Evolutionary conservation across 192 early-diverging fungal species (phyloP).

Genomic region (Backusella circina): DNA sequence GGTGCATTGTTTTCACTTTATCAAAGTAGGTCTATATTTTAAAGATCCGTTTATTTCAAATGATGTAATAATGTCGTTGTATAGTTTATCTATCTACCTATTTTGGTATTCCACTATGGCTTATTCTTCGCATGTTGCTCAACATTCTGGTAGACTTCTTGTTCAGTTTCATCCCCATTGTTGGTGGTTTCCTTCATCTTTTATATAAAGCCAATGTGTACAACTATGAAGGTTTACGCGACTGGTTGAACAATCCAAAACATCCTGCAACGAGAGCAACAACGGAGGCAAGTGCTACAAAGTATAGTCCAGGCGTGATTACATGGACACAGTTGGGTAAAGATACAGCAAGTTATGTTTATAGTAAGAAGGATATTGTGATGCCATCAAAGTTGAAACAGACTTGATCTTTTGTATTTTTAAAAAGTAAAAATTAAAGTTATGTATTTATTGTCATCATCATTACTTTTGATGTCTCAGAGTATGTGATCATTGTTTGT

Average conservation of each 20-base stretch:
- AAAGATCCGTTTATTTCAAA: not conserved
- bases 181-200: conserved; percentile 13
- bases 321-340: not conserved
- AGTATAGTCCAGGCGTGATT: not conserved
- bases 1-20: conserved; percentile 12
- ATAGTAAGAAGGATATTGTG: not conserved
- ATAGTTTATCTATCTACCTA: conserved; percentile 16
- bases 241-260: conserved; percentile 7
- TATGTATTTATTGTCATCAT: too few relatives aligned
- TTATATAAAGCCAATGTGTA: conserved; percentile 29
- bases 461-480: too few relatives aligned
- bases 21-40: conserved; percentile 3
- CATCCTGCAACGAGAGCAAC: not conserved
- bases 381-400: not conserved
- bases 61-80: not conserved
- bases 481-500: too few relatives aligned
- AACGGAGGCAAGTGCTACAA: not conserved
- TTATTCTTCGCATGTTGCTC: conserved; percentile 15
- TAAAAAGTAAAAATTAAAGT: too few relatives aligned
- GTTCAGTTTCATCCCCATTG: conserved; percentile 19
- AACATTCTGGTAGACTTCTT: conserved; percentile 16
- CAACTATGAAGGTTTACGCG: conserved; percentile 19
- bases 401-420: too few relatives aligned
- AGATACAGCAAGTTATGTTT: not conserved
- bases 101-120: conserved; percentile 28